These are phyloP conservation scores for Aspergillus costaricaensis DNA, from an alignment of 2,329 filamentous ascomycete species.

Conservation along the genomic window DNA sequence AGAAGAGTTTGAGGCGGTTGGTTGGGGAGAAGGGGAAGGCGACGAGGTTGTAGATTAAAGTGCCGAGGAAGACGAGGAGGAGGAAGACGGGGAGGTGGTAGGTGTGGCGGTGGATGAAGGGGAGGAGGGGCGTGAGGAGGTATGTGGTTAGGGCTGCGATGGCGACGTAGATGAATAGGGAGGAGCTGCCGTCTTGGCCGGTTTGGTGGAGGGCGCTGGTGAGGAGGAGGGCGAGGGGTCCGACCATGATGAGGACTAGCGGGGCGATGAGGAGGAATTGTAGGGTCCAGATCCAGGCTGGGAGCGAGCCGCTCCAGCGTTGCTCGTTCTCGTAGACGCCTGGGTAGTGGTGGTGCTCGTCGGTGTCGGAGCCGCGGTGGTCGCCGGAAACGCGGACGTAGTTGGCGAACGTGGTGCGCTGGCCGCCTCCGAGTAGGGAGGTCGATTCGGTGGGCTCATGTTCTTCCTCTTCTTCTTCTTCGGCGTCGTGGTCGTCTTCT, in stretches of 20 bases:
- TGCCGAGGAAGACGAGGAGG: slow-evolving; percentile 70
- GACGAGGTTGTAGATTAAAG: slow-evolving; percentile 79
- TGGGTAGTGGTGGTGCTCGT: slow-evolving; percentile 32
- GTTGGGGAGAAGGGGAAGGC: slow-evolving; percentile 85
- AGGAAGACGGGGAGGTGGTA: slow-evolving; percentile 80
- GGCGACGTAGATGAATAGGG: slow-evolving; percentile 70
- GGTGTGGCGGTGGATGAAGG: slow-evolving; percentile 83
- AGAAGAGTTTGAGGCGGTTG: slow-evolving; percentile 82
- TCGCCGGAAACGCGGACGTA: slow-evolving; percentile 47
- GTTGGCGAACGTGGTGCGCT: slow-evolving; percentile 57
- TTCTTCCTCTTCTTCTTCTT: slow-evolving; percentile 45
- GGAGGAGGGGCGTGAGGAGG: slow-evolving; percentile 72
- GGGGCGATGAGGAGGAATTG: slow-evolving; percentile 82
- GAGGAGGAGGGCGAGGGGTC: slow-evolving; percentile 72
- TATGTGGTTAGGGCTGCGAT: slow-evolving; percentile 69
- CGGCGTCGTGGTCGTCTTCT: slow-evolving; percentile 30
- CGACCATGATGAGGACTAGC: slow-evolving; percentile 73
- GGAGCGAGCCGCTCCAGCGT: slow-evolving; percentile 76
- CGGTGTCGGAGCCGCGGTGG: slow-evolving; percentile 28
- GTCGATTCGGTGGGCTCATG: slow-evolving; percentile 57
- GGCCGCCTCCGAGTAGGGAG: slow-evolving; percentile 55
- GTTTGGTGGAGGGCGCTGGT: slow-evolving; percentile 77
- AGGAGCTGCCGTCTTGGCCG: slow-evolving; percentile 75
- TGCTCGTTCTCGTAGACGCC: slow-evolving; percentile 72
- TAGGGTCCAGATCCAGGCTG: slow-evolving; percentile 82